phyloP scores from a whole-genome alignment of 2,329 filamentous ascomycete species.

The Fusarium sp. region DNA sequence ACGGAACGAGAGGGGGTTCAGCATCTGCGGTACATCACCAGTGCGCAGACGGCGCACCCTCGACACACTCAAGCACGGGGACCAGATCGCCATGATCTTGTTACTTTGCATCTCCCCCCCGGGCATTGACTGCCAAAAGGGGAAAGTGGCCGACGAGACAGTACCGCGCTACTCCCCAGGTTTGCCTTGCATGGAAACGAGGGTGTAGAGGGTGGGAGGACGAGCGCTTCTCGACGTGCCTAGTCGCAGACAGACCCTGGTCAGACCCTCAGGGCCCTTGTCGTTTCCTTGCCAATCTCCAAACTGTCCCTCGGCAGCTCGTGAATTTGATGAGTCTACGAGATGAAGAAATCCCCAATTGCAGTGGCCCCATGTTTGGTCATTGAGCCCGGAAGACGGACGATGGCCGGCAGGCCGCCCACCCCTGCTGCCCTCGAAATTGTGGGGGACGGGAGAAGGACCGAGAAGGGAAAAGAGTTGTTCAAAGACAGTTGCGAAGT shows the following conservation, averaged over 20 bases:
- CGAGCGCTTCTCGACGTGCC: conserved; percentile 11
- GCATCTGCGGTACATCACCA: conserved; percentile 3
- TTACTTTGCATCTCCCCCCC: conserved; percentile 44
- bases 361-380: conserved; percentile 20
- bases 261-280: conserved; percentile 13
- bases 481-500: conserved; percentile 3
- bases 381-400: conserved; percentile 19
- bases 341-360: conserved; percentile 20
- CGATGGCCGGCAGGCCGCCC: conserved; percentile 35
- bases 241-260: conserved; percentile 15
- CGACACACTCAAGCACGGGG: conserved; percentile 26
- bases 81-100: conserved; percentile 44
- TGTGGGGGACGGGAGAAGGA: conserved; percentile 23
- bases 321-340: conserved; percentile 34
- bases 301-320: conserved; percentile 44
- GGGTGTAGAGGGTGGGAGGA: conserved; percentile 18
- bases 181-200: conserved; percentile 43
- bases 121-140: conserved; percentile 41
- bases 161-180: conserved; percentile 43
- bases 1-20: conserved; percentile 22
- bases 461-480: conserved; percentile 25
- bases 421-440: background rate
- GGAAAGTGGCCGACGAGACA: conserved; percentile 41
- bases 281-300: conserved; percentile 16
- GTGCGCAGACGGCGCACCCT: conserved; percentile 24